phyloP scores from a whole-genome alignment of 768 basidiomycete species.

The Trichaptum fuscoviolaceum region DNA sequence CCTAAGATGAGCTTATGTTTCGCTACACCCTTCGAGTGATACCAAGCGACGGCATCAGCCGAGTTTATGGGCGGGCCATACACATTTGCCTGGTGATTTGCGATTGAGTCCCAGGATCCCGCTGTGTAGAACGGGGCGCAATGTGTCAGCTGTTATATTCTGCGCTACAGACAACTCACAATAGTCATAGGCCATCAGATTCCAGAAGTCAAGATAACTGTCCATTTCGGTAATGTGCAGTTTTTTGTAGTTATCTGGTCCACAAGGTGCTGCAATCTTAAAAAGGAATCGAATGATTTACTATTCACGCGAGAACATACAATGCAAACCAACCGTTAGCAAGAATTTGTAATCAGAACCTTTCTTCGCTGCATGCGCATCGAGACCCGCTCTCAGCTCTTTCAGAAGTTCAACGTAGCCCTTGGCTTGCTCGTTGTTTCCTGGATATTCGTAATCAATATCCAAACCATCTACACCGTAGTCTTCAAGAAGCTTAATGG shows the following conservation, averaged over 20 bases:
- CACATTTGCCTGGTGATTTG: constrained; percentile 85
- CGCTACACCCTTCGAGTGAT: constrained; percentile 62
- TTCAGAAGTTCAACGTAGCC: constrained; percentile 82
- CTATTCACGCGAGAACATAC: background rate
- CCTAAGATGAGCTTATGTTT: constrained; percentile 83
- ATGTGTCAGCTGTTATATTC: no score
- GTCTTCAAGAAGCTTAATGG: constrained; percentile 78
- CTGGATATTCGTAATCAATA: constrained; percentile 91
- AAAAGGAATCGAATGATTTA: constrained; percentile 5
- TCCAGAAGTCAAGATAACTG: constrained; percentile 89
- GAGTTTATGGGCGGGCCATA: constrained; percentile 58
- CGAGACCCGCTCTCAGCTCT: constrained; percentile 70
- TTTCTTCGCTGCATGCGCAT: constrained; percentile 62
- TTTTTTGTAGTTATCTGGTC: constrained; percentile 78
- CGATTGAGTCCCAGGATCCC: constrained; percentile 67
- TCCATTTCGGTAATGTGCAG: constrained; percentile 83
- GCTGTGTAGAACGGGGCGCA: constrained; percentile 32
- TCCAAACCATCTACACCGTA: constrained; percentile 92
- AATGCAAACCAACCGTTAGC: constrained; percentile 59
- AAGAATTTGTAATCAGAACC: constrained; percentile 59
- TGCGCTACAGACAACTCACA: constrained; percentile 34
- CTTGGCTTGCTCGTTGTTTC: constrained; percentile 65
- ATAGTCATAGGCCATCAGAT: constrained; percentile 92
- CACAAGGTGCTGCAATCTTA: constrained; percentile 91
- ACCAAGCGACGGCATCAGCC: constrained; percentile 63